Base-by-base conservation (phyloP, 192 early-diverging fungal species). In the Backusella mclennaniae region DNA sequence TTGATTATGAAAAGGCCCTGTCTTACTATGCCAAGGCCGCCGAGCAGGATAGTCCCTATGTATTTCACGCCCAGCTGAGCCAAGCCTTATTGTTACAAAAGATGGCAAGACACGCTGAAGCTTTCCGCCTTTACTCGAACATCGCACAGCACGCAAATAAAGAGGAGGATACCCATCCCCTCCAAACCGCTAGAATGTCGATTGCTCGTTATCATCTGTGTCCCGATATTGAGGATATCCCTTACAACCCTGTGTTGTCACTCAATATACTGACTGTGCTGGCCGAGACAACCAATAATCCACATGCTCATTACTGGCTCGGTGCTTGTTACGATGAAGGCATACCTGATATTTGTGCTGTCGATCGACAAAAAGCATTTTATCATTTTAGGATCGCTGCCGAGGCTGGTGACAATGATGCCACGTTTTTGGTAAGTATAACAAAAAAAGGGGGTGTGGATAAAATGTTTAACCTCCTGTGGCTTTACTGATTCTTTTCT, bases 291-390 rank as follows among this genome's bases (percentile, higher is more conserved):
- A 59, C 33, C 15, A 73, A 71, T 29, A 75, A 77, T 66, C 66
- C 38, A 15, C 44, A 73, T 38, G 77, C 78, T 33, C 78, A 79
- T 46, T 79, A 78, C 29, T 83, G 81, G 81, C 52, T 83, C 8
- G 81, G 70, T 29, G 73, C 75, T 26, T 79, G 78, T 53, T 83
- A 83, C 33, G 77, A 83, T 76, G 81, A 83, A 69, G 81, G 81
- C 0, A 73, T 80, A 29, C 33, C 33, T 35, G 81, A 68, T 23
- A 44, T 73, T 17, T 73, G 71, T 56, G 53, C 71, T 3, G 70
- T 42, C 35, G 75, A 83, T 74, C 68, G 79, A 15, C 35, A 44
- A 26, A 76, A 72, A 52, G 81, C 81, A 9, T 83, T 83, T 39
- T 35, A 83, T 11, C 77, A 80, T 44, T 83, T 77, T 52, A 53